Conservation (phyloP, 2,329 filamentous ascomycete species). For the Leptographium radiaticola region DNA sequence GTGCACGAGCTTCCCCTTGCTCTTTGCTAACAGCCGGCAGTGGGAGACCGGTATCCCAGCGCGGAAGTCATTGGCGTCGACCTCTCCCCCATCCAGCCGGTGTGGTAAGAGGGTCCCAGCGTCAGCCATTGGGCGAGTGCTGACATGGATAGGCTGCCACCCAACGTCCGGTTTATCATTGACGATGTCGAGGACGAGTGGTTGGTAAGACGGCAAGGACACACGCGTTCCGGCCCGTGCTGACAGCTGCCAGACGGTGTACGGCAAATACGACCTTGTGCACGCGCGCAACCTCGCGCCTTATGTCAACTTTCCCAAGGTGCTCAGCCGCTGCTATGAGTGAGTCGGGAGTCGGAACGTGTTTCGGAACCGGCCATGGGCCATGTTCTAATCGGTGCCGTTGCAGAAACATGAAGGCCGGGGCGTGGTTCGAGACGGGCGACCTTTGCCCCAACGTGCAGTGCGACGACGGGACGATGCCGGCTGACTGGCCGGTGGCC, state of each 20-base stretch:
- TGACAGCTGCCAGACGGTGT: not conserved
- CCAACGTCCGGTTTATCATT: slow-evolving; percentile 8
- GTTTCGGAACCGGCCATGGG: not conserved
- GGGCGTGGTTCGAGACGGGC: slow-evolving; percentile 37
- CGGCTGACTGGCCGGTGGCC: slow-evolving; percentile 22
- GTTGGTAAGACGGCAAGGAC: slow-evolving; percentile 15
- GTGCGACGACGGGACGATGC: slow-evolving; percentile 30
- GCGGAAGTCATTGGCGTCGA: slow-evolving; percentile 19
- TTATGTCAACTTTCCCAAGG: slow-evolving; percentile 18
- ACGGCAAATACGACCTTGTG: slow-evolving; percentile 41
- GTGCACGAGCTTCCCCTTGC: too few species aligned
- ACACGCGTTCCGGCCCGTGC: slow-evolving; percentile 22
- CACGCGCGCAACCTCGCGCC: slow-evolving; percentile 34
- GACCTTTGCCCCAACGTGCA: slow-evolving; percentile 26
- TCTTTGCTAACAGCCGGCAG: not conserved
- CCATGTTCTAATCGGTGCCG: not conserved
- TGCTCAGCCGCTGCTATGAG: slow-evolving; percentile 8
- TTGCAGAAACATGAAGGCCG: slow-evolving; percentile 27
- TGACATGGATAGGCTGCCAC: slow-evolving; percentile 28
- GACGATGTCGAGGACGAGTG: slow-evolving; percentile 34
- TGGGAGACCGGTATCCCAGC: slow-evolving; percentile 5
- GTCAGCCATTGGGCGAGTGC: slow-evolving; percentile 16
- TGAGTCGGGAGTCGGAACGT: not conserved
- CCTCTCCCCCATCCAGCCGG: slow-evolving; percentile 26
- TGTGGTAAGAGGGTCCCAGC: slow-evolving; percentile 24